Evolutionary conservation across 129 eudicot genomes (phyloP).

Genomic region (Flaveria linearis): DNA sequence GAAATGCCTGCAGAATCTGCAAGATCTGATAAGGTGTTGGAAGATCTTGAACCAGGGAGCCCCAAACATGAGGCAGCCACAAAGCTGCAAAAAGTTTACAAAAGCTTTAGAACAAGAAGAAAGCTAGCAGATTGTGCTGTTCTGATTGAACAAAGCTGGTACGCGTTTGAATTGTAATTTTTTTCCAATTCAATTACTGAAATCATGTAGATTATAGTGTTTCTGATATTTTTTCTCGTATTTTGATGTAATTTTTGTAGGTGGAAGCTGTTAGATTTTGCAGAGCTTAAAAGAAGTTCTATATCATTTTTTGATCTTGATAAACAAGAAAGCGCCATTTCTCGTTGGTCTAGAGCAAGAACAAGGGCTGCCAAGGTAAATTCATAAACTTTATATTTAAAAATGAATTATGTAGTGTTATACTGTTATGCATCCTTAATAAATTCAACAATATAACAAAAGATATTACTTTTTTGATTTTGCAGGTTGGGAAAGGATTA

Average conservation of each 20-base stretch:
- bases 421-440: neutral
- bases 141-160: slow-evolving; percentile 95
- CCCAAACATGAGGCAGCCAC: slow-evolving; percentile 94
- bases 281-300: slow-evolving; percentile 85
- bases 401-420: neutral
- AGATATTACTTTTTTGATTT: neutral
- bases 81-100: slow-evolving; percentile 93
- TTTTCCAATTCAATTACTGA: neutral
- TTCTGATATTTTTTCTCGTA: neutral
- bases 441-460: neutral
- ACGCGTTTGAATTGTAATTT: slow-evolving; percentile 2
- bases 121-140: slow-evolving; percentile 98
- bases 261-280: slow-evolving; percentile 97
- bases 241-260: slow-evolving; percentile 30
- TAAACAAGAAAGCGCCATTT: slow-evolving; percentile 86
- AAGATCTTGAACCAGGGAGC: slow-evolving; percentile 38
- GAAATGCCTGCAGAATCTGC: slow-evolving; percentile 30
- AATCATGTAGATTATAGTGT: neutral
- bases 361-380: slow-evolving; percentile 94
- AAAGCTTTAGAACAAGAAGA: slow-evolving; percentile 91
- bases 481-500: slow-evolving; percentile 93
- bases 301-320: slow-evolving; percentile 89
- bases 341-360: slow-evolving; percentile 97
- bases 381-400: neutral
- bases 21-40: slow-evolving; percentile 36